Base-by-base conservation (phyloP, 805 yeast species). In the Saccharomycopsis fodiens region DNA sequence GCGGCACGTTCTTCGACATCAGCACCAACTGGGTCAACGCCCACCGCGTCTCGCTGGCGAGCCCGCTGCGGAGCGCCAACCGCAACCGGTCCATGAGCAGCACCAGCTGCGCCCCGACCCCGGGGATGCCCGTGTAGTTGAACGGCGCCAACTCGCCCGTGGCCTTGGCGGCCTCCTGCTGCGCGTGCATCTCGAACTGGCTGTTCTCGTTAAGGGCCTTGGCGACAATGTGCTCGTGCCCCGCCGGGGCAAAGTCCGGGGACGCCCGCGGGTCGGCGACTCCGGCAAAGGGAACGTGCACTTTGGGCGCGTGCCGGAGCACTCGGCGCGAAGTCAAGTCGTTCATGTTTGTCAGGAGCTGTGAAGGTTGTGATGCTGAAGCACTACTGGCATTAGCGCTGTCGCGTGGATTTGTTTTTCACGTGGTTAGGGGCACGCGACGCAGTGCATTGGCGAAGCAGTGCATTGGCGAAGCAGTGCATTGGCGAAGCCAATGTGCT, bases 121-220 rank as follows among this genome's bases (percentile, higher is more conserved):
- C 53, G 1, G 52, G 53, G 23, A 50, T 38, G 3, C 52, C 52
- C 20, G 35, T 35, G 30, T 47, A 47, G 34, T 47, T 47, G 23
- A 47, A 47, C 16, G 48, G 44, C 4, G 30, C 16, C 8, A 46
- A 13, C 4, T 42, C 42, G n/a, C 13, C 41, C 4, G 22, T 47
- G 19, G 31, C 16, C n/a, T 20, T 37, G 17, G 35, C 41, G 17
- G 45, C 42, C 25, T 41, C 45, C 31, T 44, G 45, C 37, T 48
- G 46, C 22, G 40, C 42, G 38, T 44, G 45, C 10, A 19, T 22
- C 10, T 50, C 46, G 15, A 47, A 44, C 20, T 41, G 42, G 31
- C 47, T 50, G 34, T 47, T 50, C 15, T 44, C 45, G 23, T 47
- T 50, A 10, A 45, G 30, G 8, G 51, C 51, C 8, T 20, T 25